phyloP scores from a whole-genome alignment of 2,329 filamentous ascomycete genomes.

The Trichoderma guizhouense region DNA sequence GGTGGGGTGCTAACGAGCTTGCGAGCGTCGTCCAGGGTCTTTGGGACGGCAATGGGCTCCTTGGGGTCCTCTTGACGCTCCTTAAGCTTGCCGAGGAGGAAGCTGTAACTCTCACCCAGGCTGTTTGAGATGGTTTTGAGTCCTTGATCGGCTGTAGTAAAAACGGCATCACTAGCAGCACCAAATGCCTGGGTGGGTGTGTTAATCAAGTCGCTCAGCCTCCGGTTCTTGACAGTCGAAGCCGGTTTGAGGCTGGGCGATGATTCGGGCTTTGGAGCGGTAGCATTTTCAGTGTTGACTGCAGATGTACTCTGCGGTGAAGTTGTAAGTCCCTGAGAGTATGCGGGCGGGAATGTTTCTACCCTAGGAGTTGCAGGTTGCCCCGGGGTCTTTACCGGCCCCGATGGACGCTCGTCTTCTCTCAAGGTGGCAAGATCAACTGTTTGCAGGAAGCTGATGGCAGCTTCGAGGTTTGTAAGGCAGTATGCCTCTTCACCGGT shows the following conservation, averaged over 20 bases:
- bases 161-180: constrained; percentile 77
- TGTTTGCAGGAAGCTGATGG: constrained; percentile 90
- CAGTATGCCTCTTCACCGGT: constrained; percentile 96
- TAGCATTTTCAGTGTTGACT: constrained; percentile 31
- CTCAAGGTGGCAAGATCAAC: constrained; percentile 88
- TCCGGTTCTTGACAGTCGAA: constrained; percentile 61
- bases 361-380: constrained; percentile 47
- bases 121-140: constrained; percentile 90
- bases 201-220: constrained; percentile 82
- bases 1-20: constrained; percentile 77
- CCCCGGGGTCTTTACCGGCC: constrained; percentile 57
- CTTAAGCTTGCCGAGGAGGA: constrained; percentile 82
- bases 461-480: constrained; percentile 90
- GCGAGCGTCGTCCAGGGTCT: constrained; percentile 87
- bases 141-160: constrained; percentile 85
- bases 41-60: constrained; percentile 64
- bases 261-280: constrained; percentile 35
- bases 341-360: constrained; percentile 57
- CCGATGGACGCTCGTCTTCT: constrained; percentile 70
- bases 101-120: constrained; percentile 88
- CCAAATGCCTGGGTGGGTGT: constrained; percentile 78
- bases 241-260: constrained; percentile 45
- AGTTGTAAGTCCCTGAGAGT: constrained; percentile 43
- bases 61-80: constrained; percentile 55
- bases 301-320: constrained; percentile 33